Evolutionary conservation across 2,329 filamentous ascomycete genomes (phyloP), one percentile per base, ranked within the genome.

Genomic region (Colletotrichum viniferum): DNA sequence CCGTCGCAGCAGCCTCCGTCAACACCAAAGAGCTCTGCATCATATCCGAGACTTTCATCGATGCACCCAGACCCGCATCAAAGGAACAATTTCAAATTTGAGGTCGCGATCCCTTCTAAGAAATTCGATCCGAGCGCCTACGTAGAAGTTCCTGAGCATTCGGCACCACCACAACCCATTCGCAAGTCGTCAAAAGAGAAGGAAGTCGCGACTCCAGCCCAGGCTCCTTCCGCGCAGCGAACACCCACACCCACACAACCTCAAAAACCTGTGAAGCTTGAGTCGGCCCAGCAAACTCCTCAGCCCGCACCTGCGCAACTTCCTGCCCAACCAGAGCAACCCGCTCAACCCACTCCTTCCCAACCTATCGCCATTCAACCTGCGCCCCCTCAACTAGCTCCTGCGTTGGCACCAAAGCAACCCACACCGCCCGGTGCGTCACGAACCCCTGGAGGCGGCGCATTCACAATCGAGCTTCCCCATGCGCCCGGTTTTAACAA

Each of bases 401-500:
- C 32, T 32, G 30, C 58, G 28, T 7, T 30, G 26, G 66, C 66
- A 60, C 66, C 52, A 18, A 65, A 67, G n/a, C 28, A 56, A 26
- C 38, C 26, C 18, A 36, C n/a, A 36, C n/a, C 73, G 21, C 28
- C 52, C 14, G 32, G 16, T 16, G 28, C 8, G 13, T 28, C 55
- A 13, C 24, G 21, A 16, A 28, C 63, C 12, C 64, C 61, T 13
- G 30, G 52, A 1, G 61, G 30, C 14, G 32, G 30, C 12, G 14
- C 38, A 2, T 87, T 91, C 64, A 84, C 84, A 24, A 87, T 91
- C n/a, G 89, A 91, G 77, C 80, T 92, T 13, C 82, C 83, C 1
- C 80, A 81, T 3, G 80, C 83, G 2, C 83, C 79, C 14, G 74
- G 21, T 12, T 87, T 91, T 75, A 88, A 90, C 74, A 88, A 85